phyloP scores from a whole-genome alignment of 2,329 filamentous ascomycete genomes.

The Aspergillus intermedius region DNA sequence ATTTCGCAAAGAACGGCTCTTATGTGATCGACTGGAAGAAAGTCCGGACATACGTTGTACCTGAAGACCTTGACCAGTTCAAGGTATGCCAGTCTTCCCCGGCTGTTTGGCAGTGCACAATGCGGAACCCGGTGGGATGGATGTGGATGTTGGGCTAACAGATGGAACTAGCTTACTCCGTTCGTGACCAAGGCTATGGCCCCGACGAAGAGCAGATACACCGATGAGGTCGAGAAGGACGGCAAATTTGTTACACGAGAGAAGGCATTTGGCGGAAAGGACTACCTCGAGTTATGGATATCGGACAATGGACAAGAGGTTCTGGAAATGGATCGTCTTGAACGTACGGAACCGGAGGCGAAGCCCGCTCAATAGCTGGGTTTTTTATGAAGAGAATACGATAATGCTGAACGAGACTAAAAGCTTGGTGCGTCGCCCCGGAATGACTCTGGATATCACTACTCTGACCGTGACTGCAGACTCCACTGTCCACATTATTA shows the following conservation, averaged over 20 bases:
- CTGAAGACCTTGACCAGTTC: conserved; percentile 60
- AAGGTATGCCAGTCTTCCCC: conserved; percentile 49
- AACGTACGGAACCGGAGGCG: conserved; percentile 7
- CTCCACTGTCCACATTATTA: background rate
- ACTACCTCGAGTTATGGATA: conserved; percentile 36
- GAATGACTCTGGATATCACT: background rate
- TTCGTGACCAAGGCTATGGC: conserved; percentile 40
- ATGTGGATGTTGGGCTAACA: conserved; percentile 3
- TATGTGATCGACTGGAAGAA: conserved; percentile 80
- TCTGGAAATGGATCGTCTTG: conserved; percentile 17
- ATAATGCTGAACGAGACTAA: background rate
- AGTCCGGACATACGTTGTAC: conserved; percentile 84
- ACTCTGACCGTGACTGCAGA: background rate
- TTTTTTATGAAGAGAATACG: background rate
- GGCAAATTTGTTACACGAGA: conserved; percentile 18
- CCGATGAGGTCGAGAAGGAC: conserved; percentile 25
- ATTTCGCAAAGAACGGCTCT: conserved; percentile 54
- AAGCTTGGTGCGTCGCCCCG: background rate
- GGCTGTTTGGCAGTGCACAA: background rate
- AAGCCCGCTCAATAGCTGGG: conserved; percentile 10
- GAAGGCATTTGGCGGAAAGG: conserved; percentile 27
- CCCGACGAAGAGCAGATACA: conserved; percentile 29
- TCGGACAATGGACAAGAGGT: conserved; percentile 30
- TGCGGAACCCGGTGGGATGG: background rate
- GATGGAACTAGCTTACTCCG: conserved; percentile 34